Evolutionary conservation across 495 filamentous ascomycete genomes (phyloP).

Genomic region (Annulohypoxylon moriforme): DNA sequence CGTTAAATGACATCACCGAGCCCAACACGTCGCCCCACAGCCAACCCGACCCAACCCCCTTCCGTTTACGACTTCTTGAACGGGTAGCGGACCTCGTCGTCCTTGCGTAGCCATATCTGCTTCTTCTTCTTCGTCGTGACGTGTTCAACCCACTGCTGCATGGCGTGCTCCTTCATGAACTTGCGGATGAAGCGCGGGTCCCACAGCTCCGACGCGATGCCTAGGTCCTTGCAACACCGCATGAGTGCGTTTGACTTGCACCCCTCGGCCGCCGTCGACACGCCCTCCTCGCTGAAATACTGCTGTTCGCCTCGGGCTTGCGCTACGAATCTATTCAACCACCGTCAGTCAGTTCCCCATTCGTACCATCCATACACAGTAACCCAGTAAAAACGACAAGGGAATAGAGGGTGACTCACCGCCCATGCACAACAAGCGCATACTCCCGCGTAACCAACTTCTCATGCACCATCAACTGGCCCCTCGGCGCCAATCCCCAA

Average conservation of each 20-base stretch:
- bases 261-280: constrained; percentile 96
- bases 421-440: constrained; percentile 87
- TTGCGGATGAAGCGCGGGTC: constrained; percentile 90
- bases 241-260: constrained; percentile 97
- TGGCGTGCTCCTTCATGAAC: constrained; percentile 68
- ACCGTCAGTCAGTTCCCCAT: background rate
- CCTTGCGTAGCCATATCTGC: constrained; percentile 90
- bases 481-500: constrained; percentile 92
- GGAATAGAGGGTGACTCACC: constrained; percentile 69
- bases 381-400: background rate
- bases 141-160: constrained; percentile 77
- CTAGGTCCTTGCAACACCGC: constrained; percentile 97
- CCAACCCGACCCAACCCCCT: background rate
- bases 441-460: constrained; percentile 95
- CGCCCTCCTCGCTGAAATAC: constrained; percentile 91
- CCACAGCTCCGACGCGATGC: constrained; percentile 95
- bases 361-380: background rate
- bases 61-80: constrained; percentile 78
- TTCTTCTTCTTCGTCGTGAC: constrained; percentile 83
- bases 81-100: constrained; percentile 80
- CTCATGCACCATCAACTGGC: constrained; percentile 89
- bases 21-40: background rate
- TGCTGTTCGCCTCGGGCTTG: constrained; percentile 95
- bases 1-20: background rate
- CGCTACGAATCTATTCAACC: constrained; percentile 75